These are phyloP conservation scores for Pythium brassicae DNA, from an alignment of 352 stramenopile genomes.

Conservation along the genomic window DNA sequence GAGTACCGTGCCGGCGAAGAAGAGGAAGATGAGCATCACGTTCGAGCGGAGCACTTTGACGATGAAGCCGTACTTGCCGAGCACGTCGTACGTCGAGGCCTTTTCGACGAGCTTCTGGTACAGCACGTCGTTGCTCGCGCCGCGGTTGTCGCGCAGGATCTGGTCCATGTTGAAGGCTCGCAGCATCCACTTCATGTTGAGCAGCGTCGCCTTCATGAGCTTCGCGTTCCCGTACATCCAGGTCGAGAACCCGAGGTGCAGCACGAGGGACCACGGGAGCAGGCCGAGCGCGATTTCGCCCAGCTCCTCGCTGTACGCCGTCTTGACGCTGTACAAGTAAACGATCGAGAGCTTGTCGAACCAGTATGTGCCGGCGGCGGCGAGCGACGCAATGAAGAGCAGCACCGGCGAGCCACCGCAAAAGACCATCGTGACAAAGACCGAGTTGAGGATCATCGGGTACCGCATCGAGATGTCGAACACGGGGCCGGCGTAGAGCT, in stretches of 20 bases:
- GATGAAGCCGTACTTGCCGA: constrained; percentile 49
- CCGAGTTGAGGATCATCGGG: constrained; percentile 77
- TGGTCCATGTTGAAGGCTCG: constrained; percentile 18
- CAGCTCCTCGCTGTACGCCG: constrained; percentile 74
- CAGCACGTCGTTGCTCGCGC: constrained; percentile 22
- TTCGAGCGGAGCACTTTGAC: constrained; percentile 70
- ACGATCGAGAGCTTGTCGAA: constrained; percentile 82
- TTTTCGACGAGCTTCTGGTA: constrained; percentile 40
- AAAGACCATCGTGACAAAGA: constrained; percentile 84
- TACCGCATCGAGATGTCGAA: constrained; percentile 83
- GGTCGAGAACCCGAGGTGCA: constrained; percentile 68
- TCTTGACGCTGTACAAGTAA: constrained; percentile 73
- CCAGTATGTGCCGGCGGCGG: constrained; percentile 61
- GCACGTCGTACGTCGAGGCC: constrained; percentile 33
- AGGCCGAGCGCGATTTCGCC: constrained; percentile 51
- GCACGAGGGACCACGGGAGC: constrained; percentile 64
- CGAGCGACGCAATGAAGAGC: constrained; percentile 69
- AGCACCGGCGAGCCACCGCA: constrained; percentile 73
- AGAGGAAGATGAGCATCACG: constrained; percentile 67
- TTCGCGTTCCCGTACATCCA: constrained; percentile 84
- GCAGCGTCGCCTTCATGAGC: constrained; percentile 48
- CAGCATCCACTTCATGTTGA: constrained; percentile 44
- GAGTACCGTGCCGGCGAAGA: constrained; percentile 28
- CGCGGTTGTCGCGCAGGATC: constrained; percentile 13
- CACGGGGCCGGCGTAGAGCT: constrained; percentile 60